Evolutionary conservation across 2,329 filamentous ascomycete species (phyloP), one percentile per base, ranked within the genome.

Genomic region (Chrysosporium keratinophilum): DNA sequence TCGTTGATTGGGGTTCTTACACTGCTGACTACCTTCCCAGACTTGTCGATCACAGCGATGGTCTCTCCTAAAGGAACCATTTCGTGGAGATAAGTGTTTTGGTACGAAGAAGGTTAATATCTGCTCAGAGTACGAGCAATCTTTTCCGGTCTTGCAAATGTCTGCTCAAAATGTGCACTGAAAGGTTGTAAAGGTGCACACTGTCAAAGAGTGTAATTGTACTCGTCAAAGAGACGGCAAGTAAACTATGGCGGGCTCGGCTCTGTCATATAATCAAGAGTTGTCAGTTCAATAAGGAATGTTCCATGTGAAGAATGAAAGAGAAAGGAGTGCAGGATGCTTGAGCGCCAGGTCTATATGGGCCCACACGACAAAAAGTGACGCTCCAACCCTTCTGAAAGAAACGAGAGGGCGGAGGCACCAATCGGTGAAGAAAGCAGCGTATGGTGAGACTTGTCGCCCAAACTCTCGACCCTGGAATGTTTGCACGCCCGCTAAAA

Each of bases 21-120:
- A 56, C 85, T 93, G 76, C 84, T 90, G 62, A 95, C 87, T 49
- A 95, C 83, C 73, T 95, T 94, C 64, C 88, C 88, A 55, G 88
- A 93, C 69, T 81, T 89, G 74, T 95, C 93, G 71, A 95, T 85
- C 64, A 95, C 87, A 60, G 88, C 90, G 61, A 95, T 83, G 48
- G 87, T 91, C 71, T 95, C 84, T 58, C 78, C 76, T 33, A 80
- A 54, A 50, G 65, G 64, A 19, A 65, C 59, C 62, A 65, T 64
- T 20, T 51, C 61, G 50, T 39, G 34, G 17, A 39, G 17, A 40
- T n/a, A 1, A 17, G n/a, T 28, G 23, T 4, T 7, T 28, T 28
- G 23, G 23, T 28, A 3, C 23, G 23, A 7, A 28, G 23, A 4
- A 28, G 3, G 7, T 7, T 28, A n/a, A n/a, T n/a, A n/a, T n/a